phyloP scores from a whole-genome alignment of 2,329 filamentous ascomycete species.

The Bipolaris zeicola region DNA sequence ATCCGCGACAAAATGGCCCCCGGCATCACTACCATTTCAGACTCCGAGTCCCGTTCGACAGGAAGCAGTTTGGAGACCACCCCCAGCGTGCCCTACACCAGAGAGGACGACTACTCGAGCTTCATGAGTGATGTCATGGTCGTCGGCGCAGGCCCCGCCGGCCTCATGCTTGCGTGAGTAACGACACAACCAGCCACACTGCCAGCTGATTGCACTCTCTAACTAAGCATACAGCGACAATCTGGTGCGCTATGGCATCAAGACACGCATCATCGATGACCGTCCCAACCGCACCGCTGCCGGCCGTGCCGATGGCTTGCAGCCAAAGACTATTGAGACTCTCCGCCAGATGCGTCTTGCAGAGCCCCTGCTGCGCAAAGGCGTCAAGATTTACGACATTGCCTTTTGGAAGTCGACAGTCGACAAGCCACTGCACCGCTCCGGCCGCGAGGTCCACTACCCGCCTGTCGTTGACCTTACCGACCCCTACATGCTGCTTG shows the following conservation, averaged over 20 bases:
- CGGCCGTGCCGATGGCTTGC: slow-evolving; percentile 72
- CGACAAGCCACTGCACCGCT: slow-evolving; percentile 59
- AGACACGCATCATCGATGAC: slow-evolving; percentile 70
- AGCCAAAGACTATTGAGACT: slow-evolving; percentile 80
- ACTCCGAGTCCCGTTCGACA: slow-evolving; percentile 34
- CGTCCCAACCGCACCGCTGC: slow-evolving; percentile 69
- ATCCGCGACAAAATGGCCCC: slow-evolving; percentile 45
- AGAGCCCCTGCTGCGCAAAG: slow-evolving; percentile 69
- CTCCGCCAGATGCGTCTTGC: slow-evolving; percentile 74
- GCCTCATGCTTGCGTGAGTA: slow-evolving; percentile 52
- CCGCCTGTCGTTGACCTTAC: slow-evolving; percentile 58
- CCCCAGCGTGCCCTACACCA: slow-evolving; percentile 24
- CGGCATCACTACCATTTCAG: slow-evolving; percentile 28
- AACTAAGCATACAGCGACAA: slow-evolving; percentile 51
- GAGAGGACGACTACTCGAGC: slow-evolving; percentile 35
- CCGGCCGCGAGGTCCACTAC: slow-evolving; percentile 71
- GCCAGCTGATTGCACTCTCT: slow-evolving; percentile 4
- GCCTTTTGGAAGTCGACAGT: slow-evolving; percentile 64
- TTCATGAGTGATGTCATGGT: slow-evolving; percentile 49
- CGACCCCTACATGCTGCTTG: slow-evolving; percentile 60
- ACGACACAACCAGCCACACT: too few species aligned
- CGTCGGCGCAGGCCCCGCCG: slow-evolving; percentile 51
- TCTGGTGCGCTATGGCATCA: slow-evolving; percentile 69
- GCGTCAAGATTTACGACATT: slow-evolving; percentile 75
- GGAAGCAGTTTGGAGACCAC: slow-evolving; percentile 29